These are phyloP conservation scores for Kregervanrija delftensis DNA, from an alignment of 805 yeast genomes.

Conservation along the genomic window DNA sequence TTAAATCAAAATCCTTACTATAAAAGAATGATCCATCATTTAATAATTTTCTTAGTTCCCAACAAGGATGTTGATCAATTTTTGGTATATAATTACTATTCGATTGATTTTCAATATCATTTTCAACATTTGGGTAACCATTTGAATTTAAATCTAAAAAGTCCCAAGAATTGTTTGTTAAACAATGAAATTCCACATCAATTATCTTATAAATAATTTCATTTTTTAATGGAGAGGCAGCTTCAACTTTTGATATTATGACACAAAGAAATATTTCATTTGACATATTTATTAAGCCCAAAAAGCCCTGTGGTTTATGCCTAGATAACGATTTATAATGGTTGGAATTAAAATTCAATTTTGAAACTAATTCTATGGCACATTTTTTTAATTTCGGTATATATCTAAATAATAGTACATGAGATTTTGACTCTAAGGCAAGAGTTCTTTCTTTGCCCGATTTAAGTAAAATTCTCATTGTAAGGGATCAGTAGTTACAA, in stretches of 20 bases:
- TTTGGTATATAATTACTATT: constrained; percentile 18
- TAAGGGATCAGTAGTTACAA: no score
- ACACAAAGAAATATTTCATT: constrained; percentile 67
- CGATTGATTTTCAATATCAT: constrained; percentile 28
- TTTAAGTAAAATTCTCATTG: constrained; percentile 4
- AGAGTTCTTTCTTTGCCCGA: constrained; percentile 29
- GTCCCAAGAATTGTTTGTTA: constrained; percentile 74
- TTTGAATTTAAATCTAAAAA: constrained; percentile 58
- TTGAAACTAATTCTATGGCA: constrained; percentile 43
- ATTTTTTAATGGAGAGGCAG: constrained; percentile 74
- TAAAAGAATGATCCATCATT: constrained; percentile 88
- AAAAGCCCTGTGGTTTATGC: constrained; percentile 53
- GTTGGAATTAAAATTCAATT: constrained; percentile 29
- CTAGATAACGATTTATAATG: constrained; percentile 37
- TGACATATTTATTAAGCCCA: constrained; percentile 73
- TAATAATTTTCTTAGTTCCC: constrained; percentile 67
- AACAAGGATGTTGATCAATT: constrained; percentile 71
- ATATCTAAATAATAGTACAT: constrained; percentile 40
- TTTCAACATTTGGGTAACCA: constrained; percentile 53
- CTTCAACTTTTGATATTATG: constrained; percentile 68
- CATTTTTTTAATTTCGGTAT: constrained; percentile 32
- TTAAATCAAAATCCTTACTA: constrained; percentile 87
- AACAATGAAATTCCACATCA: constrained; percentile 81
- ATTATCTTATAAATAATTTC: constrained; percentile 76
- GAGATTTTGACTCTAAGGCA: constrained; percentile 35